phyloP scores from a whole-genome alignment of 495 filamentous ascomycete species.

The Cetradonia linearis region DNA sequence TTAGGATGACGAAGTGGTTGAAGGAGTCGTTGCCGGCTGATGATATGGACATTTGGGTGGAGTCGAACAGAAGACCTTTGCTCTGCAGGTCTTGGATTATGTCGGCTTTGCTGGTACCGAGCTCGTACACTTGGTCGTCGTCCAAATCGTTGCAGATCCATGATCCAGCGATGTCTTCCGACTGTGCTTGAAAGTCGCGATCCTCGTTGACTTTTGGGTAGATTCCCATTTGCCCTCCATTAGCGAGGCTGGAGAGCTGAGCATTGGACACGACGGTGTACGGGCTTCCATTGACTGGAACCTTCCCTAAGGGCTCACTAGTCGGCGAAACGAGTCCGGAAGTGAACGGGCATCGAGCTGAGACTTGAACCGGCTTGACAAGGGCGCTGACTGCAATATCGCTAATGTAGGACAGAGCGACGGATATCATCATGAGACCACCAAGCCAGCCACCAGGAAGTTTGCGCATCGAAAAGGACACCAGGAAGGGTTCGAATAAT shows the following conservation, averaged over 20 bases:
- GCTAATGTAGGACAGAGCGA: not conserved
- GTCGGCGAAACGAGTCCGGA: not conserved
- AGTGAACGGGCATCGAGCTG: constrained; percentile 1
- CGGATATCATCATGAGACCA: constrained; percentile 1
- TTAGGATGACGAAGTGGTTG: constrained; percentile 4
- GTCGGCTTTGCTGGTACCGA: not conserved
- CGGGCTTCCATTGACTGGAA: not conserved
- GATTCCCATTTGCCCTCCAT: not conserved
- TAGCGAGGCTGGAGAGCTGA: not conserved
- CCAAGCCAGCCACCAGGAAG: not conserved
- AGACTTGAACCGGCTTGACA: not conserved
- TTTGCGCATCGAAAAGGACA: not conserved
- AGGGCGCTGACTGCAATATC: constrained; percentile 5
- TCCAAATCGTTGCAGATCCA: constrained; percentile 9
- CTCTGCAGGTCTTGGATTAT: constrained; percentile 7
- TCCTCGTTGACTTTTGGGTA: constrained; percentile 2
- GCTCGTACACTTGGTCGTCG: constrained; percentile 5
- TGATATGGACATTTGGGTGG: not conserved
- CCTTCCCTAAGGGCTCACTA: not conserved
- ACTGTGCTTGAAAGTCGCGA: constrained; percentile 7
- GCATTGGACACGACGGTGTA: constrained; percentile 2
- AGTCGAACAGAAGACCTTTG: constrained; percentile 1
- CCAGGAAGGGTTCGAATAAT: not conserved
- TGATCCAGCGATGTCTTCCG: not conserved
- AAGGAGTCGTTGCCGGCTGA: not conserved